Percentiles rank a stretch among this genome's conserved stretches.
Conservation (phyloP, 2,329 filamentous ascomycete species). For the Calonectria ilicicola region DNA sequence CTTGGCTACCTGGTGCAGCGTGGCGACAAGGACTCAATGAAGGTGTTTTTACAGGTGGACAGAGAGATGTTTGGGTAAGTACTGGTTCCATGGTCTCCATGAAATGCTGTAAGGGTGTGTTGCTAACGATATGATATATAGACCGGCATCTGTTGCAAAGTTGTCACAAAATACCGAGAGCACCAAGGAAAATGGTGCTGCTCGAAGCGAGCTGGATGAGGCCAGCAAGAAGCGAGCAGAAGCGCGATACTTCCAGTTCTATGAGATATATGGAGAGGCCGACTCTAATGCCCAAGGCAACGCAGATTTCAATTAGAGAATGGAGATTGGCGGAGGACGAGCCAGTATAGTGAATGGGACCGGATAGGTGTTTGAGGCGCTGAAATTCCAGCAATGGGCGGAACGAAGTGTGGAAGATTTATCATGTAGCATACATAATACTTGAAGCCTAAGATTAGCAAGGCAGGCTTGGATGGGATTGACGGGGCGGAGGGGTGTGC, state of each 20-base stretch:
- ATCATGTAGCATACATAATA: slow-evolving; percentile 28
- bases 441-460: slow-evolving; percentile 19
- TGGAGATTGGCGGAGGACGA: background rate
- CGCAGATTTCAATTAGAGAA: slow-evolving; percentile 62
- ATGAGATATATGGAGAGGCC: slow-evolving; percentile 62
- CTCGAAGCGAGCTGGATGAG: slow-evolving; percentile 62
- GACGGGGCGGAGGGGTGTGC: slow-evolving; percentile 17
- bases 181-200: slow-evolving; percentile 60
- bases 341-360: background rate
- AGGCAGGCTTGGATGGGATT: slow-evolving; percentile 24
- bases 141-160: slow-evolving; percentile 60
- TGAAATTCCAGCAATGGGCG: slow-evolving; percentile 6
- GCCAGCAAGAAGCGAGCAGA: slow-evolving; percentile 64
- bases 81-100: background rate
- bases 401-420: slow-evolving; percentile 15
- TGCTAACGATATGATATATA: slow-evolving; percentile 40
- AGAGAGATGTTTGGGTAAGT: slow-evolving; percentile 86
- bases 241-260: slow-evolving; percentile 63
- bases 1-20: slow-evolving; percentile 86
- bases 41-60: slow-evolving; percentile 86
- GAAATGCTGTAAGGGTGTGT: slow-evolving; percentile 7
- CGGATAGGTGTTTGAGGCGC: slow-evolving; percentile 19
- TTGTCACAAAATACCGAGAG: slow-evolving; percentile 50
- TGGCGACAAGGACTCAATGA: slow-evolving; percentile 85
- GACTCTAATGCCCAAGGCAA: slow-evolving; percentile 61